Base-by-base conservation (phyloP, 805 yeast genomes). In the Dipodascus albidus region DNA sequence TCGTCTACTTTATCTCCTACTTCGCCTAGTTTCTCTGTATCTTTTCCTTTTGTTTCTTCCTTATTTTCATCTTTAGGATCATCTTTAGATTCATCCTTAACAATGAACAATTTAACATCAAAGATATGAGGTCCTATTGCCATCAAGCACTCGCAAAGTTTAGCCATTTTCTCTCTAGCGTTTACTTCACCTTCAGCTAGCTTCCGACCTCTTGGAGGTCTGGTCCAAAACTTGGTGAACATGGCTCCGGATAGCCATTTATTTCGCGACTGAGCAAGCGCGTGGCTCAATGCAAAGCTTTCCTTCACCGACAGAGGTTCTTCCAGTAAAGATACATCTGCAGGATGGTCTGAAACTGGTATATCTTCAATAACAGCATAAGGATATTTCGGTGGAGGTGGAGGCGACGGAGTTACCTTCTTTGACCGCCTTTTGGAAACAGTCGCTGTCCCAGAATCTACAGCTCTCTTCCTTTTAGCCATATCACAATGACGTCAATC, bases 91-190 rank as follows among this genome's bases (percentile, higher is more conserved):
- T 87, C 95, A 61, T 89, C 96, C 61, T 87, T 86, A 52, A 88
- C 78, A n/a, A 88, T 82, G 67, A 86, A 93, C 31, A 93, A 67
- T 56, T 95, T 72, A 1, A 85, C 76, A 42, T 82, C 87, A 68
- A 87, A 87, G 0, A 72, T 67, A 67, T 91, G 99, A 0, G 96
- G 96, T 0, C 97, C 98, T 21, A 85, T 74, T 9, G 74, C 72
- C 69, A 89, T 68, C 1, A 72, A 69, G 56, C 90, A 81, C 59
- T 90, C 96, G 59, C 91, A 80, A 54, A 93, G 70, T 64, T 88
- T 89, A 55, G 88, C 83, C 96, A 90, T 89, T 53, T 82, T 82
- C 58, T 91, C 97, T 60, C 95, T 72, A 2, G 86, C 83, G 63
- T 78, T 80, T n/a, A 64, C 68, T 60, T 70, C 76, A 47, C 69